Evolutionary conservation across 2,329 filamentous ascomycete genomes (phyloP).

Genomic region (Aquanectria penicillioides): DNA sequence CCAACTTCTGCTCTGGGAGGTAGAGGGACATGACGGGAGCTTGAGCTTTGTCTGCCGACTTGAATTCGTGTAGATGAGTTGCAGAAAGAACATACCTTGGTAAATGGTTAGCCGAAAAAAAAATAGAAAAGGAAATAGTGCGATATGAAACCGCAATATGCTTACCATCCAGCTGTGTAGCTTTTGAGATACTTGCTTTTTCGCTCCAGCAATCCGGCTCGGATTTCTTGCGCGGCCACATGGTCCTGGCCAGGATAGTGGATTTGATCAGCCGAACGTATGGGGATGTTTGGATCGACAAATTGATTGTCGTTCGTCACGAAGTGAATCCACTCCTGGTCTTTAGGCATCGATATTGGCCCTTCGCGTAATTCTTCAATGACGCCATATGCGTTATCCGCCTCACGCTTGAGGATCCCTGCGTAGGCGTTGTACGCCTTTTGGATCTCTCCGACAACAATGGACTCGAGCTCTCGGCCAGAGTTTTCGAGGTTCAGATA

Average conservation of each 20-base stretch:
- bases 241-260: constrained; percentile 92
- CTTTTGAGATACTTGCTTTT: constrained; percentile 99
- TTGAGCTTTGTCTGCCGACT: constrained; percentile 93
- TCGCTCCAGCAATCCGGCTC: constrained; percentile 90
- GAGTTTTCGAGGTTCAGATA: constrained; percentile 95
- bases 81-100: constrained; percentile 92
- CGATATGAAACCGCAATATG: constrained; percentile 5
- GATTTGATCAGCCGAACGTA: constrained; percentile 83
- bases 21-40: constrained; percentile 96
- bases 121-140: too few relatives aligned
- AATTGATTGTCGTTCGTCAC: constrained; percentile 85
- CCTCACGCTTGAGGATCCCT: constrained; percentile 89
- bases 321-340: constrained; percentile 89
- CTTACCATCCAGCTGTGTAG: constrained; percentile 93
- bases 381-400: constrained; percentile 80
- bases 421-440: constrained; percentile 97
- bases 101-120: constrained; percentile 11
- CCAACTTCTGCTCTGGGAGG: constrained; percentile 93
- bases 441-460: constrained; percentile 96
- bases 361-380: constrained; percentile 85
- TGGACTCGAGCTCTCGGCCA: constrained; percentile 92
- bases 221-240: constrained; percentile 82
- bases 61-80: constrained; percentile 98
- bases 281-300: constrained; percentile 82
- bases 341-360: constrained; percentile 92